Conservation (phyloP, 176 grass and related monocot species). For the Lolium multiflorum region DNA sequence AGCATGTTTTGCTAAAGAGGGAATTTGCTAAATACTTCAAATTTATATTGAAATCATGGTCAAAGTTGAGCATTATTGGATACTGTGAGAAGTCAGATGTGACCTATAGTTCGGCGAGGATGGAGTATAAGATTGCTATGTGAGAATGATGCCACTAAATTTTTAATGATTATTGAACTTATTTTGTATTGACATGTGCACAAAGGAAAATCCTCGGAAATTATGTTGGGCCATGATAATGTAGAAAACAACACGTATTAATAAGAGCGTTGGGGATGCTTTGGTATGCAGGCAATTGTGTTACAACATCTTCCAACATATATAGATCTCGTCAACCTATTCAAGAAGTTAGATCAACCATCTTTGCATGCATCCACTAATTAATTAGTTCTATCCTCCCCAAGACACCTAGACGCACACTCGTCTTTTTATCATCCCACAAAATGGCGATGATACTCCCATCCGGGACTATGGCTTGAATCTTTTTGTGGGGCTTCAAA, state of each 20-base stretch:
- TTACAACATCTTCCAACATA: no score
- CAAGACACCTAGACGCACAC: background rate
- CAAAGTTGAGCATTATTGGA: background rate
- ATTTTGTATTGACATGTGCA: background rate
- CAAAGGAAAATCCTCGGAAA: background rate
- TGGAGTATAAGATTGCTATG: background rate
- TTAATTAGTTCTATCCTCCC: background rate
- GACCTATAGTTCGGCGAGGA: background rate
- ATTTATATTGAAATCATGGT: background rate
- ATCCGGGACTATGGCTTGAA: background rate
- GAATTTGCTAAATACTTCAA: background rate
- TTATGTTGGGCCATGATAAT: background rate
- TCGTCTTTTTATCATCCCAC: background rate
- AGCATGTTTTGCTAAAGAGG: background rate
- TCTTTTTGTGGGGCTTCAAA: background rate
- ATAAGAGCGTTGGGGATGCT: background rate
- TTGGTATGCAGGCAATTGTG: no score
- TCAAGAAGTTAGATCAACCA: background rate
- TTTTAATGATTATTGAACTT: background rate
- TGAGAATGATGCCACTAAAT: background rate
- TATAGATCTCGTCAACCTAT: background rate
- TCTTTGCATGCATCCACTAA: conserved; percentile 9
- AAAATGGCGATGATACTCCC: background rate
- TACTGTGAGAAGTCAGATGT: background rate
- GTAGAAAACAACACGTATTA: background rate